Base-by-base conservation (phyloP, 2,329 filamentous ascomycete species). In the Aspergillus uvarum region DNA sequence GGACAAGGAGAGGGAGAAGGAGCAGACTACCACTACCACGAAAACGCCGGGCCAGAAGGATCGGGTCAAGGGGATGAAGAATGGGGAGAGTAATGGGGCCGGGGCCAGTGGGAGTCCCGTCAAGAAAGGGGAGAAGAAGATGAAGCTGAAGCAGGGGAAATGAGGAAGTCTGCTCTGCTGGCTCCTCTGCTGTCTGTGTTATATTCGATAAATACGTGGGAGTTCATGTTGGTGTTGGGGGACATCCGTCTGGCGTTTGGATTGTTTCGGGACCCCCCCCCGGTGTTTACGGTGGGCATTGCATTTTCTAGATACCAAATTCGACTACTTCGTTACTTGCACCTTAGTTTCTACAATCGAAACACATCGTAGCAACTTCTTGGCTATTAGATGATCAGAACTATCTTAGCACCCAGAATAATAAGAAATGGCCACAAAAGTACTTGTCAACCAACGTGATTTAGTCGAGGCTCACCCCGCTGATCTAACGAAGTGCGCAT, bases 41-140 rank as follows among this genome's bases (percentile, higher is more conserved):
- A 35, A 16, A 16, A 35, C 32, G 14, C 32, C 32, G 4, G 32
- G 19, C 19, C 58, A 58, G 47, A 58, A 56, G 21, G 59, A 58
- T 44, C 58, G 59, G 16, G 65, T 61, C 35, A 62, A 63, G 35
- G 38, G 47, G 26, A 24, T 60, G 16, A 65, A 65, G 59, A 68
- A 68, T 53, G 67, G 64, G 55, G 64, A 67, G 24, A 47, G 21
- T 42, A 54, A 54, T 21, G 32, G 32, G 51, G 12, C 3, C 31
- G 51, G 51, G 42, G 38, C 21, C 22, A 48, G 32, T 63, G 52
- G 66, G 49, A 67, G 65, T 63, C 66, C 67, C 3, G 56, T 59
- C 26, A 69, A 69, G 64, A 70, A 70, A 60, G 62, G 52, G 47
- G 64, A 65, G 35, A 70, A 71, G 64, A 68, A 60, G 22, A 68